Base-by-base conservation (phyloP, 768 basidiomycete species). In the Gloeophyllum trabeum region DNA sequence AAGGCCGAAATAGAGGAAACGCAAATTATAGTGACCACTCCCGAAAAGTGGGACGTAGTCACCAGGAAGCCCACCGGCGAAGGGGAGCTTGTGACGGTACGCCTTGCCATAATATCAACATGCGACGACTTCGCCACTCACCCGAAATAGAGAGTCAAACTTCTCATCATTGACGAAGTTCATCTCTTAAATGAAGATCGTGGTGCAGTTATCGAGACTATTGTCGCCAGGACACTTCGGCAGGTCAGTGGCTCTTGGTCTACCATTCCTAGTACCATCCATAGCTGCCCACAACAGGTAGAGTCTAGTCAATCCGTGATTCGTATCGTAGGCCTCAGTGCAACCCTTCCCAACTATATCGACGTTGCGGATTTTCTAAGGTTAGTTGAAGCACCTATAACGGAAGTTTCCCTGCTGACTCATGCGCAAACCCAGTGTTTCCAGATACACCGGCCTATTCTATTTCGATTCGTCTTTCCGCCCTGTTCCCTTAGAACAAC, bases 41-140 rank as follows among this genome's bases (percentile, higher is more conserved):
- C 96, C 0, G 96, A 99, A 59, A 99, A 99, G 60, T 99, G 96
- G 96, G 96, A 98, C 51, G 96, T 99, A 0, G 96, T 99, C 2
- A 99, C 96, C 6, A 69, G 96, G 47, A 98, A 96, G 57, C 91
- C 94, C 1, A 91, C 86, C 1, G 92, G 93, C 5, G 96, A 98
- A 63, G 94, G 92, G 10, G 93, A 98, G 57, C 66, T 98, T n/a
- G 88, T 88, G 24, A 83, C 89, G 40, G 93, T 93, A 48, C 43
- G 82, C 58, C 5, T 13, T 35, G 26, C n/a, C n/a, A n/a, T n/a
- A n/a, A n/a, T n/a, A n/a, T n/a, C 45, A 37, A 44, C 6, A 10
- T 36, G 43, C 18, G 14, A 37, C 28, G 41, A 3, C 45, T 16
- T 19, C n/a, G n/a, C n/a, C n/a, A n/a, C n/a, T n/a, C n/a, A n/a